Evolutionary conservation across 2,329 filamentous ascomycete genomes (phyloP), one percentile per base, ranked within the genome.

Genomic region (Amylocarpus encephaloides): DNA sequence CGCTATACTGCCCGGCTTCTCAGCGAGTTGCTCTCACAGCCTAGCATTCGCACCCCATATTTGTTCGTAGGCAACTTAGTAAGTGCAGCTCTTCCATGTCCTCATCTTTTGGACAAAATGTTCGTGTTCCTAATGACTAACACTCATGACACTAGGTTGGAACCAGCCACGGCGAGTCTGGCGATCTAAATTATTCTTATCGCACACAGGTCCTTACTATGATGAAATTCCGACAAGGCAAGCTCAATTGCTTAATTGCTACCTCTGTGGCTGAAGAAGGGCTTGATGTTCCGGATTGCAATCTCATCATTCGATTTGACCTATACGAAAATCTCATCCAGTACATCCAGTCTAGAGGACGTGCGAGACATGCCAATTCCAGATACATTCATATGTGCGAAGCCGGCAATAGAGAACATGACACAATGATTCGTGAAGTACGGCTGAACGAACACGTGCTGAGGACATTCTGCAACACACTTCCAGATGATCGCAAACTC

Each of bases 261-360:
- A 86, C 82, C 0, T 82, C 81, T 0, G 78, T 86, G 1, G 82
- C 78, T 0, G 82, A 86, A 59, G 82, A 86, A 62, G 82, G 82
- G 0, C 74, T 86, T 11, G 82, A 86, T 58, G 78, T 86, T 43
- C 82, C 82, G 0, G 79, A 83, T 49, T 86, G 82, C 65, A 84
- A 85, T 56, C 64, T 84, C 1, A 72, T 86, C 29, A 73, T 86
- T 52, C 71, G 91, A 2, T 98, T 96, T 62, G 89, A 97, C 64
- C 77, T 95, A 2, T 95, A 90, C 68, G 76, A 78, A 10, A 96
- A 92, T 0, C 82, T 95, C 67, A 97, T 97, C 46, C 88, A 95
- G 63, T 97, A 96, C 64, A 83, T 97, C 16, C 93, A 98, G 66
- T 96, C 91, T 12, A 80, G 89, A 55, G 93, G 93, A 0, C 80